phyloP scores from a whole-genome alignment of 257 asterid species.

The Lycium ferocissimum region DNA sequence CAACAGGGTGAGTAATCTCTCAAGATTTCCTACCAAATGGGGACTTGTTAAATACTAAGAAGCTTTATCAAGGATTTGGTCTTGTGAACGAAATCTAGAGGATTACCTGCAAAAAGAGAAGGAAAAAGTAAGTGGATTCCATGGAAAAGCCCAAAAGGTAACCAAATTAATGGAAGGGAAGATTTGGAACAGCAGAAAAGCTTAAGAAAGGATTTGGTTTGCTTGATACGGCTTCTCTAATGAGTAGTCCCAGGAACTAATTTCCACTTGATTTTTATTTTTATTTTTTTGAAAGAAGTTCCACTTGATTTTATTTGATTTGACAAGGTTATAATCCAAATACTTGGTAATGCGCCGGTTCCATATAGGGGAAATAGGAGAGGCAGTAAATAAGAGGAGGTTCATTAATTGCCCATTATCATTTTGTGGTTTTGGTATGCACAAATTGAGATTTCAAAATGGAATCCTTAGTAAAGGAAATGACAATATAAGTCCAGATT shows the following conservation, averaged over 20 bases:
- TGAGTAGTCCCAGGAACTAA: not conserved
- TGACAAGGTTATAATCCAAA: too few species aligned
- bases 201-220: not conserved
- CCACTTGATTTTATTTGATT: not conserved
- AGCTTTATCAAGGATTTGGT: not conserved
- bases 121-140: not conserved
- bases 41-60: not conserved
- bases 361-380: too few species aligned
- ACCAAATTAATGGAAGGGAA: not conserved
- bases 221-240: too few species aligned
- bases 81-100: not conserved
- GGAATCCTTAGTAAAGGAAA: too few species aligned
- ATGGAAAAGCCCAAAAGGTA: not conserved
- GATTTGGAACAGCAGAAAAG: not conserved
- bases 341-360: not conserved
- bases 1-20: conserved; percentile 3
- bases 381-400: too few species aligned
- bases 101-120: not conserved
- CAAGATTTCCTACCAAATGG: not conserved
- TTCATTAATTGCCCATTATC: too few species aligned
- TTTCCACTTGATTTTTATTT: not conserved
- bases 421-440: too few species aligned
- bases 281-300: too few species aligned
- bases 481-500: too few species aligned
- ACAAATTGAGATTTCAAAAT: too few species aligned